A percentile compares a stretch with the other conserved stretches of the same genome.
These are phyloP conservation scores for Aureobasidium sp. DNA, from an alignment of 2,329 filamentous ascomycete species.

Conservation along the genomic window DNA sequence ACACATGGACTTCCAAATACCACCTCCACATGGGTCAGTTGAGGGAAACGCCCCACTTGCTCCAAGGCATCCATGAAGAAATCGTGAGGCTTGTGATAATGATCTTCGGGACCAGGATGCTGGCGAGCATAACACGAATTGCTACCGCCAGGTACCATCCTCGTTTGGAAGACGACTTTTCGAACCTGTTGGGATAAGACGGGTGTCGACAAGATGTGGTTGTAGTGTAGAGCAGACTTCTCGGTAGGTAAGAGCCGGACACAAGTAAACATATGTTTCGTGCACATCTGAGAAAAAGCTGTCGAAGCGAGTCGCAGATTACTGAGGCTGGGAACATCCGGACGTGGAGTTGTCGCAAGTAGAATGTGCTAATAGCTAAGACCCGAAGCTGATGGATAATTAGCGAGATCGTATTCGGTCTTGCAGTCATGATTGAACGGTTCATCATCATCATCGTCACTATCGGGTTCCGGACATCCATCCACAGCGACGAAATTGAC, in stretches of 20 bases:
- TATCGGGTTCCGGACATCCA: too few relatives aligned
- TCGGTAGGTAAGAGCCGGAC: not conserved
- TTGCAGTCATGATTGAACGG: not conserved
- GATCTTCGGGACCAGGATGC: not conserved
- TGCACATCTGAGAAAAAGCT: not conserved
- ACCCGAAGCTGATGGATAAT: not conserved
- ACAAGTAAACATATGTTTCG: not conserved
- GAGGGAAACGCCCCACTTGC: not conserved
- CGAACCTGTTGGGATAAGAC: not conserved
- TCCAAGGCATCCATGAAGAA: not conserved
- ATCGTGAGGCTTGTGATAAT: not conserved
- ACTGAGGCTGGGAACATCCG: not conserved
- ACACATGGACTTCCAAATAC: not conserved
- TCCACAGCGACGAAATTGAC: not conserved
- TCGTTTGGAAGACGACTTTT: not conserved
- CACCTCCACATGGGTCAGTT: not conserved
- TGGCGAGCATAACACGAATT: not conserved
- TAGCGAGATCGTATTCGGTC: not conserved
- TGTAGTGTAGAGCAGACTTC: not conserved
- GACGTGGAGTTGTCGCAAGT: not conserved
- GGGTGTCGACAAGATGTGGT: not conserved
- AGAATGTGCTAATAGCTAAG: too few relatives aligned
- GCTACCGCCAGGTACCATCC: not conserved
- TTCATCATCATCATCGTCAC: too few relatives aligned
- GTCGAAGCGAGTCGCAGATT: not conserved